A percentile compares a stretch with the other conserved stretches of the same genome.
Conservation (phyloP, 108 stramenopile species). For the Nannochloropsis granulata region DNA sequence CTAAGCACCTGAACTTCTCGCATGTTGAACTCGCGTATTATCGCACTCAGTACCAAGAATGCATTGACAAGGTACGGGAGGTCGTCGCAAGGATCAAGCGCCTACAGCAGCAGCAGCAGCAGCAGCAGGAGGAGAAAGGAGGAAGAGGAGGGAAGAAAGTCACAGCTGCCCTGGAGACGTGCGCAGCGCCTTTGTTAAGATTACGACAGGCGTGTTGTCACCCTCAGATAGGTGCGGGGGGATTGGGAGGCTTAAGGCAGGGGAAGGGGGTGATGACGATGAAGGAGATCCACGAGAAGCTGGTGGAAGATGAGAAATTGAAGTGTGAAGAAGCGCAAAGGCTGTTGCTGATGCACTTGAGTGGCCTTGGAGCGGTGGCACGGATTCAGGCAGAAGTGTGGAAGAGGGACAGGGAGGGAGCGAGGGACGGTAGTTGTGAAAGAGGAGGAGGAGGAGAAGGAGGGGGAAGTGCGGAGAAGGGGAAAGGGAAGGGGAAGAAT, state of each 20-base stretch:
- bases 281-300: not conserved
- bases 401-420: not conserved
- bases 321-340: not conserved
- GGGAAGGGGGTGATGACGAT: not conserved
- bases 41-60: slow-evolving; percentile 10
- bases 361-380: not conserved
- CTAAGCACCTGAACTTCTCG: slow-evolving; percentile 2
- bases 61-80: not conserved
- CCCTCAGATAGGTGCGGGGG: slow-evolving; percentile 15
- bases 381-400: not conserved
- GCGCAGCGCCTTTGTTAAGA: not conserved
- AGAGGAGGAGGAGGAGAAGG: not conserved
- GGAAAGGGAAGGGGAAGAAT: not conserved
- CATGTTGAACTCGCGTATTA: slow-evolving; percentile 16
- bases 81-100: not conserved
- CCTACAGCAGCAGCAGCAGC: not conserved
- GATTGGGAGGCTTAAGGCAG: not conserved
- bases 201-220: slow-evolving; percentile 30
- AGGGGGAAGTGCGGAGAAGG: not conserved
- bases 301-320: not conserved
- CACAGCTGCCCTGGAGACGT: not conserved
- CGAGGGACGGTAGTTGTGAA: not conserved
- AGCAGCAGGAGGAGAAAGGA: not conserved
- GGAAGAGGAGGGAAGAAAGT: not conserved
- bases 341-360: not conserved